phyloP scores from a whole-genome alignment of 495 filamentous ascomycete species.

The Penicillium salamii region DNA sequence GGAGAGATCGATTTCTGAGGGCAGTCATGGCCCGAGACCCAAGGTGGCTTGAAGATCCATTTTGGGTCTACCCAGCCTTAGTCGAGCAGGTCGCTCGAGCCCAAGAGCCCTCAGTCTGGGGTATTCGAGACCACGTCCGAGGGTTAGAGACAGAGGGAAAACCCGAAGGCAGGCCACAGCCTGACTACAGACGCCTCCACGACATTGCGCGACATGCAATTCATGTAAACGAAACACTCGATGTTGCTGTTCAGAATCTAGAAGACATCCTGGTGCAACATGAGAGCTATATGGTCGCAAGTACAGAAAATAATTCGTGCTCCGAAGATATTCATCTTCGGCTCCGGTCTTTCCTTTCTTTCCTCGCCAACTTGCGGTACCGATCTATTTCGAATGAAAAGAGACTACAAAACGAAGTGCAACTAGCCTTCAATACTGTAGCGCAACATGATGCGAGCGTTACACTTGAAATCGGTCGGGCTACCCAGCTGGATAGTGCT shows the following conservation, averaged over 20 bases:
- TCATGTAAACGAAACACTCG: slow-evolving; percentile 41
- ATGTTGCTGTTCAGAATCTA: slow-evolving; percentile 28
- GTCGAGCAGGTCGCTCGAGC: slow-evolving; percentile 14
- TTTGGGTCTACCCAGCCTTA: slow-evolving; percentile 12
- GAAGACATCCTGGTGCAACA: slow-evolving; percentile 30
- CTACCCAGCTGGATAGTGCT: slow-evolving; percentile 2
- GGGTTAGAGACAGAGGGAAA: slow-evolving; percentile 8
- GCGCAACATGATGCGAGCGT: slow-evolving; percentile 34
- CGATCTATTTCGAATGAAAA: slow-evolving; percentile 35
- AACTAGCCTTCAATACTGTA: slow-evolving; percentile 29
- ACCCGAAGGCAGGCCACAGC: slow-evolving; percentile 23
- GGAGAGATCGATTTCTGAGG: background rate
- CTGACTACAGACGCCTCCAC: slow-evolving; percentile 32
- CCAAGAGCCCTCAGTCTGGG: slow-evolving; percentile 18
- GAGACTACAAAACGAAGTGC: slow-evolving; percentile 38
- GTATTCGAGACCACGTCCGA: slow-evolving; percentile 17
- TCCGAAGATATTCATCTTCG: slow-evolving; percentile 19
- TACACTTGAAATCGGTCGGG: slow-evolving; percentile 18
- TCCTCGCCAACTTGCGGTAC: slow-evolving; percentile 32
- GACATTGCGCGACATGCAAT: slow-evolving; percentile 43
- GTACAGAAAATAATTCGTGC: background rate
- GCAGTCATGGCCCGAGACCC: background rate
- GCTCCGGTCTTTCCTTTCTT: slow-evolving; percentile 31
- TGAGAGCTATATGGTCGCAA: background rate
- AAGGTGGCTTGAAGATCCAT: slow-evolving; percentile 11